These are phyloP conservation scores for Paraconiothyrium sp. DNA, from an alignment of 2,329 filamentous ascomycete species.

Conservation along the genomic window DNA sequence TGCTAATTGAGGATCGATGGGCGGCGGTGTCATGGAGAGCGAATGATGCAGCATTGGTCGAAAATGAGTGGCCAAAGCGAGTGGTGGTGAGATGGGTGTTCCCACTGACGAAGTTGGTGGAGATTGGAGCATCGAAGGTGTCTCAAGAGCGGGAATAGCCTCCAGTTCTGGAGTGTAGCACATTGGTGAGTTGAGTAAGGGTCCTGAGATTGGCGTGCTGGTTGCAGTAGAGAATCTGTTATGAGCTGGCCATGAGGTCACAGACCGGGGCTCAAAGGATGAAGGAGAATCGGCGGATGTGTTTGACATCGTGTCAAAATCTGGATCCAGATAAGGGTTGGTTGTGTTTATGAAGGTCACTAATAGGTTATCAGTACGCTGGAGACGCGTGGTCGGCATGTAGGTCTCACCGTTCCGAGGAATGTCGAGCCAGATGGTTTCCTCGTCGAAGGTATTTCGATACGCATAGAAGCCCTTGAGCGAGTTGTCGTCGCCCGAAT, in stretches of 20 bases:
- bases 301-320: conserved; percentile 45
- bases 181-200: conserved; percentile 48
- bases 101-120: conserved; percentile 40
- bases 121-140: conserved; percentile 36
- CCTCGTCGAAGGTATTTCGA: conserved; percentile 70
- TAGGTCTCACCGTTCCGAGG: conserved; percentile 62
- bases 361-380: conserved; percentile 35
- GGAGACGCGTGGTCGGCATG: conserved; percentile 1
- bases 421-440: conserved; percentile 70
- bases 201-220: conserved; percentile 33
- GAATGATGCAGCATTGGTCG: conserved; percentile 61
- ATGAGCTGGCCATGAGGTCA: conserved; percentile 40
- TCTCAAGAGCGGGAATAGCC: conserved; percentile 33
- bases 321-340: conserved; percentile 67
- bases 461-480: conserved; percentile 72
- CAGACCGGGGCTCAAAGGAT: conserved; percentile 38
- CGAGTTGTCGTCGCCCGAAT: conserved; percentile 54
- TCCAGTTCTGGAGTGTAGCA: conserved; percentile 42
- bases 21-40: conserved; percentile 41
- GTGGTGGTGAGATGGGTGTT: conserved; percentile 53
- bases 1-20: conserved; percentile 46
- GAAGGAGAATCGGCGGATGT: conserved; percentile 44
- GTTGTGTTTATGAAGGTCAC: conserved; percentile 71
- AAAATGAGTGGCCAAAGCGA: conserved; percentile 60
- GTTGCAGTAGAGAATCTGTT: conserved; percentile 36